phyloP scores from a whole-genome alignment of 495 filamentous ascomycete genomes.

The Trichoderma orchidacearum region DNA sequence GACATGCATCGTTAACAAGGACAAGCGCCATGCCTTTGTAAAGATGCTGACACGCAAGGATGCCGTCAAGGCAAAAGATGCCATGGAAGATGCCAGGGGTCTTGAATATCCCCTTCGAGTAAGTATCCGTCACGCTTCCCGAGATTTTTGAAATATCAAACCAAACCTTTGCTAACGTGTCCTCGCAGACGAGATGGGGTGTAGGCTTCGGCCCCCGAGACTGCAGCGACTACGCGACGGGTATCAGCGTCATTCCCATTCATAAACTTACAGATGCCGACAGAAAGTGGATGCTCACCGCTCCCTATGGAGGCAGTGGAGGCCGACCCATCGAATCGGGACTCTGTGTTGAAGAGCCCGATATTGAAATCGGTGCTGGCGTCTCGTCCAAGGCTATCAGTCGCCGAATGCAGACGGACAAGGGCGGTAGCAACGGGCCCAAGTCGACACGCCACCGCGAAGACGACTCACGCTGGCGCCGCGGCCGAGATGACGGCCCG shows the following conservation, averaged over 20 bases:
- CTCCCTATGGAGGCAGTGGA: slow-evolving; percentile 85
- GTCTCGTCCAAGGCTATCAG: slow-evolving; percentile 94
- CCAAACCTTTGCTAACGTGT: slow-evolving; percentile 9
- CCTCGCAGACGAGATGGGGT: slow-evolving; percentile 74
- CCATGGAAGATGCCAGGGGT: slow-evolving; percentile 69
- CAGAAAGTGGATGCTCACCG: slow-evolving; percentile 91
- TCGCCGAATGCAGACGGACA: slow-evolving; percentile 67
- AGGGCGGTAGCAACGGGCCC: slow-evolving; percentile 58
- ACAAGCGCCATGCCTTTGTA: slow-evolving; percentile 96
- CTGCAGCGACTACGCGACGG: slow-evolving; percentile 88
- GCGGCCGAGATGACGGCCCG: slow-evolving; percentile 19
- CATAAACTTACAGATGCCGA: slow-evolving; percentile 88
- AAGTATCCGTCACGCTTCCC: slow-evolving; percentile 23
- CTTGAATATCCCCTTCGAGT: slow-evolving; percentile 68
- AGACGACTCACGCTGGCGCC: slow-evolving; percentile 28
- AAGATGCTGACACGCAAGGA: slow-evolving; percentile 90
- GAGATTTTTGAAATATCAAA: neutral
- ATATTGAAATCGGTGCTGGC: slow-evolving; percentile 95
- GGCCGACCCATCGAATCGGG: slow-evolving; percentile 67
- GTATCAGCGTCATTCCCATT: slow-evolving; percentile 88
- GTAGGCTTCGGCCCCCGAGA: slow-evolving; percentile 96
- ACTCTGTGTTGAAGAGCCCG: slow-evolving; percentile 88
- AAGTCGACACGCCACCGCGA: slow-evolving; percentile 49
- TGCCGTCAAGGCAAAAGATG: slow-evolving; percentile 71
- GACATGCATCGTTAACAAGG: slow-evolving; percentile 92